Evolutionary conservation across 257 asterid genomes (phyloP).

Genomic region (Penstemon davidsonii): DNA sequence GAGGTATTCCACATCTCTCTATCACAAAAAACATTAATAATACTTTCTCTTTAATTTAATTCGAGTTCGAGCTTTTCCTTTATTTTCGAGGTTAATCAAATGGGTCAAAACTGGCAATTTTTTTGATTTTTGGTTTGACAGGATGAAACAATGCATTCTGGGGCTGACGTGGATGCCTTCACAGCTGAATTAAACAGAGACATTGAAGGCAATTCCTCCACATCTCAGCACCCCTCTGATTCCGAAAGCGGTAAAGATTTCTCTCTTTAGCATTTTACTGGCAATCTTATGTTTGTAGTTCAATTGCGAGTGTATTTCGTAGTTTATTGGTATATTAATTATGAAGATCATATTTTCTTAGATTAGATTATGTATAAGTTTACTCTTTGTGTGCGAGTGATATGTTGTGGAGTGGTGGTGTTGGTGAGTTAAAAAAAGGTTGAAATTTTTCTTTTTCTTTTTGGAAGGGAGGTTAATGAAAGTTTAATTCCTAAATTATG

Average conservation of each 20-base stretch:
- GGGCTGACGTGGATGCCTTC: conserved; percentile 95
- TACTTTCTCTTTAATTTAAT: too few relatives aligned
- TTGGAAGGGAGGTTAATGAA: too few relatives aligned
- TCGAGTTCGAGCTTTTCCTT: too few relatives aligned
- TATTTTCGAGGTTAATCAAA: too few relatives aligned
- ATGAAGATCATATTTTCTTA: neutral
- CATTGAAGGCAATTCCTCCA: conserved; percentile 70
- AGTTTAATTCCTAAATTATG: too few relatives aligned
- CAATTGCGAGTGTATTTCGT: conserved; percentile 1
- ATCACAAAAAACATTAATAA: neutral
- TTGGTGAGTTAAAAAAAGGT: too few relatives aligned
- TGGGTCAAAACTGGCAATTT: too few relatives aligned
- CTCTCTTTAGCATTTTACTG: neutral
- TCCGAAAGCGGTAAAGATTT: conserved; percentile 42
- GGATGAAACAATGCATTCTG: conserved; percentile 98
- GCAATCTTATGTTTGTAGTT: neutral
- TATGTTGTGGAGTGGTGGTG: too few relatives aligned
- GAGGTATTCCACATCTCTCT: conserved; percentile 46
- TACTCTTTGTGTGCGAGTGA: neutral
- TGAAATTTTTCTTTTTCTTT: too few relatives aligned
- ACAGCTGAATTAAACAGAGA: conserved; percentile 89
- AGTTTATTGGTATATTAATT: neutral
- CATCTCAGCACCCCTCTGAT: conserved; percentile 57
- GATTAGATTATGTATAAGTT: conserved; percentile 9
- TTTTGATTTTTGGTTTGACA: conserved; percentile 21